phyloP scores from a whole-genome alignment of 1,284 basidiomycete genomes.

The Malassezia yamatoensis region DNA sequence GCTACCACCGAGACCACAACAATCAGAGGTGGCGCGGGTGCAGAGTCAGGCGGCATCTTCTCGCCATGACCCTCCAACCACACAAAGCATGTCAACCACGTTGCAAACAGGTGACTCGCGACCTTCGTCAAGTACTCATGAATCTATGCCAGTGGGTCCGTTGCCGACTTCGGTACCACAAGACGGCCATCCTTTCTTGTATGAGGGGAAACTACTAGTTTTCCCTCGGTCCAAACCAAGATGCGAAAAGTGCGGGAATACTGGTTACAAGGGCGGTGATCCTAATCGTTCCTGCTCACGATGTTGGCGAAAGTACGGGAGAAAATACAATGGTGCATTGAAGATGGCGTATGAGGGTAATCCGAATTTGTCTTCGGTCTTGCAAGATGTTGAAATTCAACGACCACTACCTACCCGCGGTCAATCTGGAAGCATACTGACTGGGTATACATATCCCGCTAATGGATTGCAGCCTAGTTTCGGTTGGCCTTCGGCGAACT shows the following conservation, averaged over 20 bases:
- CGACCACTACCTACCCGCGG: not conserved
- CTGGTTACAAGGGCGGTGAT: conserved; percentile 13
- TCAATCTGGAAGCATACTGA: too few species aligned
- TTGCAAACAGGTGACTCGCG: not conserved
- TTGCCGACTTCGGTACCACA: not conserved
- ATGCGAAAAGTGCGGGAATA: conserved; percentile 15
- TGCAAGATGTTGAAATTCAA: not conserved
- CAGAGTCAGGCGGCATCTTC: too few species aligned
- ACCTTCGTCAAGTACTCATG: not conserved
- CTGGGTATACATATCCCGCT: too few species aligned
- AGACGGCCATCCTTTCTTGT: conserved; percentile 11
- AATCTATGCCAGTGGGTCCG: not conserved
- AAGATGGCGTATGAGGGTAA: conserved; percentile 8
- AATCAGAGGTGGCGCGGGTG: not conserved
- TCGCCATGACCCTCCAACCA: too few species aligned
- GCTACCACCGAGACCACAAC: not conserved
- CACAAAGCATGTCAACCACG: too few species aligned
- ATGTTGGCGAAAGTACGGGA: conserved; percentile 18
- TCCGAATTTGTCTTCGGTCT: not conserved
- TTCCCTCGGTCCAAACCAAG: conserved; percentile 7
- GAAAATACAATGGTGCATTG: conserved; percentile 3
- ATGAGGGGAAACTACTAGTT: conserved; percentile 13
- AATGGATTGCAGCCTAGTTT: too few species aligned
- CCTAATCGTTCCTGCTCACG: conserved; percentile 5
- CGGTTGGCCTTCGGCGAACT: too few species aligned